Evolutionary conservation across 1,139 yeast species (phyloP).

Genomic region (Geotrichum candidum): DNA sequence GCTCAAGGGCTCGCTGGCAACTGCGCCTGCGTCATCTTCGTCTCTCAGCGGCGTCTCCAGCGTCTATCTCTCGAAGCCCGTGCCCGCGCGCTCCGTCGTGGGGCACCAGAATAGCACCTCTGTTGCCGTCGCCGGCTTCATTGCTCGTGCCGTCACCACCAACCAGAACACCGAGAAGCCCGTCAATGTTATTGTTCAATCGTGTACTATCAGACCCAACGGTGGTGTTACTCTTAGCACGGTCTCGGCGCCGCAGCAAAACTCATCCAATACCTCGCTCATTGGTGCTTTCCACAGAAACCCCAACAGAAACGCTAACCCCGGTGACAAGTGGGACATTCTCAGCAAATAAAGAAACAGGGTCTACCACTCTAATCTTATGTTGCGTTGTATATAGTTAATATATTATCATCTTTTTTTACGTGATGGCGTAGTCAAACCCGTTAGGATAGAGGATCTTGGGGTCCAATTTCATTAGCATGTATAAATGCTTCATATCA

Average conservation of each 20-base stretch:
- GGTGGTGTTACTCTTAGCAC: slow-evolving; percentile 11
- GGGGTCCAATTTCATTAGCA: slow-evolving; percentile 40
- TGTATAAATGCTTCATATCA: slow-evolving; percentile 42
- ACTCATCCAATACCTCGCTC: no score
- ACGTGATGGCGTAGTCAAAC: background rate
- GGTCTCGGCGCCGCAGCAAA: no score
- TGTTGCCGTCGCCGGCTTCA: slow-evolving; percentile 17
- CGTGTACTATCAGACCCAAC: slow-evolving; percentile 3
- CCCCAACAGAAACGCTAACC: no score
- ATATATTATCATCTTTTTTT: background rate
- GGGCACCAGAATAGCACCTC: slow-evolving; percentile 2
- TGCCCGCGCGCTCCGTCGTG: background rate
- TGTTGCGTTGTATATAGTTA: slow-evolving; percentile 5
- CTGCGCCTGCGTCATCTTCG: no score
- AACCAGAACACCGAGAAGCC: slow-evolving; percentile 4
- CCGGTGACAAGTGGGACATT: no score
- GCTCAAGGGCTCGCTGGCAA: no score
- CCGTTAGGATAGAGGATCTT: slow-evolving; percentile 35
- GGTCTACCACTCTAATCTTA: background rate
- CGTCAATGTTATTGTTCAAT: slow-evolving; percentile 5
- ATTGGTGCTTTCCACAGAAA: no score
- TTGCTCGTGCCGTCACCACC: slow-evolving; percentile 3
- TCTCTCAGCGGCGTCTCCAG: no score
- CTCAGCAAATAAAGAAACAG: no score
- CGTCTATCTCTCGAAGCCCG: no score